Conservation (phyloP, 108 stramenopile genomes). For the Stephanodiscus minutulus region DNA sequence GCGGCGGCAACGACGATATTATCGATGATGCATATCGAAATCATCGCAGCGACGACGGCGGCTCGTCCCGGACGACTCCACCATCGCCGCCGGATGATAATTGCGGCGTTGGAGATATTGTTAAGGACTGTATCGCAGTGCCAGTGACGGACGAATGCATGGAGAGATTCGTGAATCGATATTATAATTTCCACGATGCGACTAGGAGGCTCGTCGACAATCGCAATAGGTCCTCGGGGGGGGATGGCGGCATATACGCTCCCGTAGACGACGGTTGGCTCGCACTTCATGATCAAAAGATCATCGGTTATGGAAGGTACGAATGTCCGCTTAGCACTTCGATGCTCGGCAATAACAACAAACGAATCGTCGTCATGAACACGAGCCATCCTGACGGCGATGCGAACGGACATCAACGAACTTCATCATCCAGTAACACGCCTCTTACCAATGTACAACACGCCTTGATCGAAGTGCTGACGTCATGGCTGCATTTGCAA, state of each 20-base stretch:
- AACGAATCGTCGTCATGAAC: background rate
- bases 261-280: constrained; percentile 13
- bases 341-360: constrained; percentile 36
- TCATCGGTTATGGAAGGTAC: constrained; percentile 31
- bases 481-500: constrained; percentile 7
- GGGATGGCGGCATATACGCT: background rate
- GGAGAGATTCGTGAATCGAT: background rate
- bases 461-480: constrained; percentile 24
- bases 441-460: constrained; percentile 33
- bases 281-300: constrained; percentile 9
- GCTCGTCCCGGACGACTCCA: background rate
- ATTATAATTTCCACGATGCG: background rate
- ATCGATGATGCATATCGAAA: background rate
- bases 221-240: background rate
- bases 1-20: no score
- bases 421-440: constrained; percentile 1
- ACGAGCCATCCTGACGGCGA: constrained; percentile 5
- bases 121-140: constrained; percentile 36
- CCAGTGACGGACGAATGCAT: constrained; percentile 28
- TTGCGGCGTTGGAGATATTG: background rate
- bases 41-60: background rate
- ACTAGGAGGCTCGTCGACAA: background rate
- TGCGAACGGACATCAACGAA: constrained; percentile 17
- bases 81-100: background rate
- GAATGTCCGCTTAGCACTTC: constrained; percentile 45